Evolutionary conservation across 2,329 filamentous ascomycete genomes (phyloP).

Genomic region (Sporothrix brunneoviolacea): DNA sequence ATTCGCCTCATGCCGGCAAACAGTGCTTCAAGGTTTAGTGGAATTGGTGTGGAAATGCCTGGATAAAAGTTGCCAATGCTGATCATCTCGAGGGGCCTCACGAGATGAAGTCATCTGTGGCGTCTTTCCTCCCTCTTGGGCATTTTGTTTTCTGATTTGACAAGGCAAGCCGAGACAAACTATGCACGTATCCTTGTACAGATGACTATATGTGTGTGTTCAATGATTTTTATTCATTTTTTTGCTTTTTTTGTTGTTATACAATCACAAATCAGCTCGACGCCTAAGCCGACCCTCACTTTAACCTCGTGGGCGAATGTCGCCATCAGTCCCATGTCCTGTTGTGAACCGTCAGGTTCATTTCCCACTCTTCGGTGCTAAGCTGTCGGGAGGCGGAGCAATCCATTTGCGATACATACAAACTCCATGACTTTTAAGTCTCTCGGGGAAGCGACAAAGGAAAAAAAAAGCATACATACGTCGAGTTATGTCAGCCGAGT

Average conservation of each 20-base stretch:
- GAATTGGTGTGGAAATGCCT: too few species aligned
- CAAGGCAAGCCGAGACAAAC: too few species aligned
- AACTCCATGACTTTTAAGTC: constrained; percentile 3
- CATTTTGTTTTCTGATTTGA: too few species aligned
- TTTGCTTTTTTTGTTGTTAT: constrained; percentile 23
- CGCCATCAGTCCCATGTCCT: constrained; percentile 21
- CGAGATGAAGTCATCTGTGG: too few species aligned
- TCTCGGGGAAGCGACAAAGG: not conserved
- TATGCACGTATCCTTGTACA: not conserved
- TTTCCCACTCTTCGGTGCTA: constrained; percentile 61
- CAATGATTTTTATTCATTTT: constrained; percentile 15
- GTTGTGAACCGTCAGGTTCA: constrained; percentile 1
- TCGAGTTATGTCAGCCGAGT: constrained; percentile 32
- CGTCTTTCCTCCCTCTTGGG: too few species aligned
- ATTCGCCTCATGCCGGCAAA: too few species aligned
- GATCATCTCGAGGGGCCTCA: too few species aligned
- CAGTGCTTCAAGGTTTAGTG: too few species aligned
- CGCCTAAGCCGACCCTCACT: constrained; percentile 58
- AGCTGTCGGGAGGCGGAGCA: constrained; percentile 57
- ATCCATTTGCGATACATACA: constrained; percentile 42
- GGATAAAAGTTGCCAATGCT: too few species aligned
- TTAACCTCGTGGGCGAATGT: constrained; percentile 59
- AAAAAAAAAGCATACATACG: constrained; percentile 33
- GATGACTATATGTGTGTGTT: not conserved
- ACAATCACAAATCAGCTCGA: constrained; percentile 45